These are phyloP conservation scores for Mitragyna speciosa DNA, from an alignment of 257 asterid species.

Conservation along the genomic window DNA sequence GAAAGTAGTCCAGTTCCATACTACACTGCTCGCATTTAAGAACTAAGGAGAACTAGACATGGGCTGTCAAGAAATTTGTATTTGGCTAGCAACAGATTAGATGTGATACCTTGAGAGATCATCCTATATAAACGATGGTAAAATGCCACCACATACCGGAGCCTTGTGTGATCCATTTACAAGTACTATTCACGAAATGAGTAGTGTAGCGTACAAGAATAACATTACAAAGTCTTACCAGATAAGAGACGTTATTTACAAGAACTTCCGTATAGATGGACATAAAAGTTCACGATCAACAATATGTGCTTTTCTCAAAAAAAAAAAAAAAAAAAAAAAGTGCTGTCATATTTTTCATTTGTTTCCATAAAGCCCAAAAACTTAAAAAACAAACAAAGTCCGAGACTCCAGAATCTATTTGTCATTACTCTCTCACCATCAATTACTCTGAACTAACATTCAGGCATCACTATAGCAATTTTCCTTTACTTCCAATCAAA, in stretches of 20 bases:
- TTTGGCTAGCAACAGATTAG: not conserved
- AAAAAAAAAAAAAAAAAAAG: no score
- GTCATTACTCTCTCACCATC: no score
- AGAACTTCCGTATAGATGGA: no score
- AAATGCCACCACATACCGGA: not conserved
- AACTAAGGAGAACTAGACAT: slow-evolving; percentile 27
- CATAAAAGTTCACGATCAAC: no score
- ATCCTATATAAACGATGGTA: no score
- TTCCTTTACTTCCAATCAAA: not conserved
- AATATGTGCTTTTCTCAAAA: no score
- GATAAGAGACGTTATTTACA: not conserved
- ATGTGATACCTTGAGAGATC: no score
- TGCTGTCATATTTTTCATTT: not conserved
- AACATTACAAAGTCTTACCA: not conserved
- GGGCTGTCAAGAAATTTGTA: slow-evolving; percentile 1
- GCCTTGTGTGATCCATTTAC: not conserved
- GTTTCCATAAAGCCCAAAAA: not conserved
- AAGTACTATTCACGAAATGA: not conserved
- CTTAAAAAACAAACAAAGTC: no score
- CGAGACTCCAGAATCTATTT: not conserved
- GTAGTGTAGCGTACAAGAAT: not conserved
- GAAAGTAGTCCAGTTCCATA: slow-evolving; percentile 53
- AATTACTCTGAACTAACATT: not conserved
- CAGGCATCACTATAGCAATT: not conserved
- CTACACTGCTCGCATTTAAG: slow-evolving; percentile 69